phyloP scores from a whole-genome alignment of 495 filamentous ascomycete genomes.

The Evansstolkia leycettana region DNA sequence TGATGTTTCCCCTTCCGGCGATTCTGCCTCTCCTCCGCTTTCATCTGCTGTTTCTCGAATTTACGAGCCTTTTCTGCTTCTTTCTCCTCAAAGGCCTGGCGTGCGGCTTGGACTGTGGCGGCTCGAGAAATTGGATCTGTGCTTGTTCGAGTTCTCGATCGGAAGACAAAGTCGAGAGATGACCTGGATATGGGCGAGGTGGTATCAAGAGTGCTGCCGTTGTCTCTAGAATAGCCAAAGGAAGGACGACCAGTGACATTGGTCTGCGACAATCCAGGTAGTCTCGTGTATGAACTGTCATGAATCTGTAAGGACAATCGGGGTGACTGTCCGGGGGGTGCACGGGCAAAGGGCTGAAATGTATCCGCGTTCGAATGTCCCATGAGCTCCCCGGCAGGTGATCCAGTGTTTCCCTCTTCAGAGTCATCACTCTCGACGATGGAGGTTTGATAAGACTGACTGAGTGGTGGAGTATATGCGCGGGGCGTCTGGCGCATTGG shows the following conservation, averaged over 20 bases:
- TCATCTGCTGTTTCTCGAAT: slow-evolving; percentile 41
- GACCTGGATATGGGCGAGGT: slow-evolving; percentile 38
- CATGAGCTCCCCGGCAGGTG: slow-evolving; percentile 11
- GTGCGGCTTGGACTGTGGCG: slow-evolving; percentile 40
- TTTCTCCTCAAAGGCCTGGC: slow-evolving; percentile 45
- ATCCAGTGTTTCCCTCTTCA: slow-evolving; percentile 18
- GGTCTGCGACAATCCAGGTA: slow-evolving; percentile 39
- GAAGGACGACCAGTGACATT: slow-evolving; percentile 39
- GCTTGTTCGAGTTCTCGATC: slow-evolving; percentile 32
- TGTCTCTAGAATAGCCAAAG: slow-evolving; percentile 35
- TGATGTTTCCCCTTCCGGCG: slow-evolving; percentile 22
- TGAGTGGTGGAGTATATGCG: slow-evolving; percentile 41
- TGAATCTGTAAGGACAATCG: slow-evolving; percentile 34
- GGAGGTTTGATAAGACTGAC: slow-evolving; percentile 39
- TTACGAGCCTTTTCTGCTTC: slow-evolving; percentile 47
- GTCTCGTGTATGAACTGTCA: slow-evolving; percentile 32
- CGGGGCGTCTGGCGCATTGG: slow-evolving; percentile 48
- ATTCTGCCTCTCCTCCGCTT: slow-evolving; percentile 32
- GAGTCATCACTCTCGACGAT: slow-evolving; percentile 33
- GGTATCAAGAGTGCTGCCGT: slow-evolving; percentile 27
- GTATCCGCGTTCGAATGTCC: slow-evolving; percentile 12
- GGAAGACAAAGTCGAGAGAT: slow-evolving; percentile 45
- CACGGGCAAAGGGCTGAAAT: slow-evolving; percentile 16
- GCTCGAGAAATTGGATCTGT: slow-evolving; percentile 39
- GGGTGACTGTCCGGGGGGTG: slow-evolving; percentile 21